phyloP scores from a whole-genome alignment of 164 flowering plant genomes.

The Platanus orientalis region DNA sequence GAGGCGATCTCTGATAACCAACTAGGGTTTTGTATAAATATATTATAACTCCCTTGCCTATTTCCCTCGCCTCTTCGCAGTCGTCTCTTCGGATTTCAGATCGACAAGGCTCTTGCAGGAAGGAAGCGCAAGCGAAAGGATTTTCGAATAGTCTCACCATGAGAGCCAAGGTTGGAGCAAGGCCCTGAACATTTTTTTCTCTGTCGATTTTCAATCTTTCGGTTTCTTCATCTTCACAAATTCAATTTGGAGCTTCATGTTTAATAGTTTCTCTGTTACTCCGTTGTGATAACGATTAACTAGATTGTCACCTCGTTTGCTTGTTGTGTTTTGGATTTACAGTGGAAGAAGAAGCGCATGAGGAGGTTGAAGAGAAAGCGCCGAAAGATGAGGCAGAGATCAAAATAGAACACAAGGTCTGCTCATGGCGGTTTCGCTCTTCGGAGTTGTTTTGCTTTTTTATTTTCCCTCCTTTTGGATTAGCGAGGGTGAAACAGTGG shows the following conservation, averaged over 20 bases:
- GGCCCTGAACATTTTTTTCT: neutral
- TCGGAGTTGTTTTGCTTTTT: neutral
- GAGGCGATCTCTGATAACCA: too few relatives aligned
- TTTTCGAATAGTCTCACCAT: slow-evolving; percentile 9
- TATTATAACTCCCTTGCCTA: too few relatives aligned
- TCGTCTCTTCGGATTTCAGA: neutral
- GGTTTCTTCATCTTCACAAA: too few relatives aligned
- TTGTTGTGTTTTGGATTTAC: slow-evolving; percentile 6
- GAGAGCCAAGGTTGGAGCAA: slow-evolving; percentile 34
- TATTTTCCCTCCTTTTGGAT: neutral
- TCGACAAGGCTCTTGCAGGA: too few relatives aligned
- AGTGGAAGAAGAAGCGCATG: slow-evolving; percentile 97
- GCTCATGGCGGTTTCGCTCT: neutral
- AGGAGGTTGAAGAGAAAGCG: slow-evolving; percentile 93
- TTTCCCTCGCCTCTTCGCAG: neutral
- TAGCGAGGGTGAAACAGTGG: neutral
- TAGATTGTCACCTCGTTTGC: neutral
- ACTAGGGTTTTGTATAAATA: too few relatives aligned
- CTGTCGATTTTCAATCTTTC: neutral
- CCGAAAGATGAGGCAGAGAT: slow-evolving; percentile 95
- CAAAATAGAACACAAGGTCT: slow-evolving; percentile 40
- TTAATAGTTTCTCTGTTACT: neutral
- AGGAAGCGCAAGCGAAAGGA: neutral
- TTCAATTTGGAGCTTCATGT: neutral
- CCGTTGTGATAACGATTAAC: neutral